Evolutionary conservation across 306 rosid species (phyloP), one percentile per base, ranked within the genome.

Genomic region (Abrus pulchellus): DNA sequence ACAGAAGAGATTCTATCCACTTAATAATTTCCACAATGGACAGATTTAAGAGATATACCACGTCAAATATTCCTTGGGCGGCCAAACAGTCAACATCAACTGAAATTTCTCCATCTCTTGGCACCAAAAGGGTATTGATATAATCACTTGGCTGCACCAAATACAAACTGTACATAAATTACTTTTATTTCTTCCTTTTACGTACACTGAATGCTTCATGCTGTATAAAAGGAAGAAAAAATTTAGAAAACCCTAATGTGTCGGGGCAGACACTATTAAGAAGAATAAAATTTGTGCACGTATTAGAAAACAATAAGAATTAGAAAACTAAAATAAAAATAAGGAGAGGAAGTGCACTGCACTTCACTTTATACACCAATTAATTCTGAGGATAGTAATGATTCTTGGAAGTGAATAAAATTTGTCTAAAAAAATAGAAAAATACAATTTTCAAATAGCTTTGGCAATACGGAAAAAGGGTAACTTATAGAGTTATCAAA

Each of bases 51-150:
- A 52, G 43, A 82, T 92, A 76, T 90, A 90, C 98, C 98, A 92
- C 97, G 54, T 94, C 92, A 80, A 74, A 77, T 77, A 94, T 89
- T 87, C 97, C 93, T 88, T 89, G 88, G 78, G 92, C 79, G 82
- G 93, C 87, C 90, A 92, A 83, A 79, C 38, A 11, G 32, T 88
- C 89, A 79, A 40, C 67, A 82, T 94, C 91, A 62, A 90, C 87
- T 11, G 88, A 87, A 88, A 94, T 84, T 74, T 88, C 89, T 59
- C 94, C 88, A 13, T 86, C 86, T 83, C 86, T 89, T 67, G 98
- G 94, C 77, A 90, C 97, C 84, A 94, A 85, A 64, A 90, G 77
- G 41, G 98, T 88, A 68, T 90, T 92, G 81, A 94, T 79, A 79
- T 94, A 90, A 63, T 89, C 85, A 75, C 75, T 67, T 30, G 98